Percentiles rank a stretch among this genome's conserved stretches.
Conservation (phyloP, 1,139 yeast species). For the Pneumocystis carinii region DNA sequence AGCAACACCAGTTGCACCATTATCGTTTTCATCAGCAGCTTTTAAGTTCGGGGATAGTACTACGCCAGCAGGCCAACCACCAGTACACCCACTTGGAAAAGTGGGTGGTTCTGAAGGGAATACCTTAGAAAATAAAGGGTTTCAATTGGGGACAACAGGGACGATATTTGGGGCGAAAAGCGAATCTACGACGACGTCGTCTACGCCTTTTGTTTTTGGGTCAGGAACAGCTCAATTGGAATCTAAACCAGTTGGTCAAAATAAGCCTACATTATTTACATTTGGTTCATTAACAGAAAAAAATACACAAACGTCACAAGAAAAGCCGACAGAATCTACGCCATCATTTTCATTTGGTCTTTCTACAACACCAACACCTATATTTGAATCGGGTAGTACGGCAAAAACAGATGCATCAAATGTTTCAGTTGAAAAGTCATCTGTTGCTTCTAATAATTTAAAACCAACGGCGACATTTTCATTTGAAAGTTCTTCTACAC, state of each 20-base stretch:
- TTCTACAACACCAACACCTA: conserved; percentile 9
- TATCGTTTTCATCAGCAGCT: not conserved
- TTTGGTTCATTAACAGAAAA: not conserved
- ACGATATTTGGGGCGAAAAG: not conserved
- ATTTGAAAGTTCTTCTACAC: not conserved
- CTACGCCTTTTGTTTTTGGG: not conserved
- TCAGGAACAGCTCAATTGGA: not conserved
- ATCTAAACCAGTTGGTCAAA: not conserved
- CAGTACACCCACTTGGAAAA: not conserved
- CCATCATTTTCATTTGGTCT: not conserved
- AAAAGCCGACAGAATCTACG: not conserved
- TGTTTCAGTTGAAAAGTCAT: not conserved
- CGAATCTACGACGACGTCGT: not conserved
- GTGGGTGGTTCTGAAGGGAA: too few species aligned
- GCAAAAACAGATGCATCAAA: conserved; percentile 2
- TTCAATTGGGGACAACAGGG: not conserved
- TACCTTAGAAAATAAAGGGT: not conserved
- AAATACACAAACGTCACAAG: not conserved
- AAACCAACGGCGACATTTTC: not conserved
- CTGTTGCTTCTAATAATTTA: not conserved
- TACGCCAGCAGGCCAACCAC: not conserved
- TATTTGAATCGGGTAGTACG: not conserved
- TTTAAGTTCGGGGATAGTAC: not conserved
- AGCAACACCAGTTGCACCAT: not conserved
- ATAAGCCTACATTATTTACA: not conserved